Conservation (phyloP, 768 basidiomycete genomes). For the Hygrocybe coccinea region DNA sequence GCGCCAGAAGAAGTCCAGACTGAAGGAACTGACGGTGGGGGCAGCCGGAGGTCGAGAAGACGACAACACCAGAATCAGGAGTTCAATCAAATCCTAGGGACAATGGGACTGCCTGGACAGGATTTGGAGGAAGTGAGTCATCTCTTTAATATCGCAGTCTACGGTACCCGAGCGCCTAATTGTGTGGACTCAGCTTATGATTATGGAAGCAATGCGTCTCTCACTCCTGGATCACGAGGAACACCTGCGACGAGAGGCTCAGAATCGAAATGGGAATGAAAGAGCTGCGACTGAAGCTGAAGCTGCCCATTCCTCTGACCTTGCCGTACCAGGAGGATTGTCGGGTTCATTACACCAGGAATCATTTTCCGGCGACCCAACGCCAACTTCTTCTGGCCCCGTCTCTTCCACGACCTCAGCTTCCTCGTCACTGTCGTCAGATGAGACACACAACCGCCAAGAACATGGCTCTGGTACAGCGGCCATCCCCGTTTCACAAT, state of each 20-base stretch:
- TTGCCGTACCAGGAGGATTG: slow-evolving; percentile 24
- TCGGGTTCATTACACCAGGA: slow-evolving; percentile 10
- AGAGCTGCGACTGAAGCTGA: slow-evolving; percentile 30
- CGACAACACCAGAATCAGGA: slow-evolving; percentile 52
- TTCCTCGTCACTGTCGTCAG: slow-evolving; percentile 1
- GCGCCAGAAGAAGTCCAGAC: slow-evolving; percentile 54
- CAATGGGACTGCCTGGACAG: slow-evolving; percentile 71
- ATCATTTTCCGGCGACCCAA: neutral
- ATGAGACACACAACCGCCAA: neutral
- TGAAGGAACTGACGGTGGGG: slow-evolving; percentile 38
- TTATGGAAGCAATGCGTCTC: slow-evolving; percentile 98
- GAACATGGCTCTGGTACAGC: neutral
- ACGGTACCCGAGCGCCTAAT: neutral
- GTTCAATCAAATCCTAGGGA: slow-evolving; percentile 49
- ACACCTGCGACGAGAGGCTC: slow-evolving; percentile 69
- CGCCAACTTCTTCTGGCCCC: slow-evolving; percentile 8
- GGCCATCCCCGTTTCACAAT: slow-evolving; percentile 5
- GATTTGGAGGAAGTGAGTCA: slow-evolving; percentile 83
- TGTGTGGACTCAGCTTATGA: slow-evolving; percentile 68
- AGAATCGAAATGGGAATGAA: slow-evolving; percentile 50
- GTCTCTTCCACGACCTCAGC: slow-evolving; percentile 7
- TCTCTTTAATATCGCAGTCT: slow-evolving; percentile 13
- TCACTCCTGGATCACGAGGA: slow-evolving; percentile 94
- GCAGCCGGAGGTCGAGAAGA: slow-evolving; percentile 56
- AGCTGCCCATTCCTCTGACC: slow-evolving; percentile 31